Conservation (phyloP, 176 grass and related monocot species). For the Cenchrus purpureus region DNA sequence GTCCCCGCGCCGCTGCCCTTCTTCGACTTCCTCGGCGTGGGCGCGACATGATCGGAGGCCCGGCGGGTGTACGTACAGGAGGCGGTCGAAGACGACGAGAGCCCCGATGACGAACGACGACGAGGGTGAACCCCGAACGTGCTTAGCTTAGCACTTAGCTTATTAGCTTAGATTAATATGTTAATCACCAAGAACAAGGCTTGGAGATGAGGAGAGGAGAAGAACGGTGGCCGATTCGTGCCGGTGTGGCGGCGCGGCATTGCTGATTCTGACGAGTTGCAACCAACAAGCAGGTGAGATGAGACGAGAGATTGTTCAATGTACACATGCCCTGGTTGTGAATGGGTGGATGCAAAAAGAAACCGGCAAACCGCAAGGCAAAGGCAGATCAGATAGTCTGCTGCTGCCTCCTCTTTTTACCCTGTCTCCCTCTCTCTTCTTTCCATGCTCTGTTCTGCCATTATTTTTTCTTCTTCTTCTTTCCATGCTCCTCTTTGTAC, state of each 20-base stretch:
- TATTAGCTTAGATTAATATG: background rate
- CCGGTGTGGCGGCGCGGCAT: constrained; percentile 18
- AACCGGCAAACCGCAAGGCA: constrained; percentile 28
- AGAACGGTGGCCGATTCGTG: constrained; percentile 15
- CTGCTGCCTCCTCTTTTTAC: background rate
- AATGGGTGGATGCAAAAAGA: background rate
- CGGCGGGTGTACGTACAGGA: constrained; percentile 37
- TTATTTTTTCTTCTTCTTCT: background rate
- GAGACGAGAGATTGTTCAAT: background rate
- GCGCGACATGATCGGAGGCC: constrained; percentile 48
- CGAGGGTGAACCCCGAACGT: background rate
- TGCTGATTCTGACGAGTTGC: background rate
- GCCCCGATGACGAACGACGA: constrained; percentile 14
- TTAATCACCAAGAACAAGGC: background rate
- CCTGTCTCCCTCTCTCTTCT: constrained; percentile 20
- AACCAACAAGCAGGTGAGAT: background rate
- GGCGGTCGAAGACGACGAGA: constrained; percentile 2
- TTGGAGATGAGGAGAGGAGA: background rate
- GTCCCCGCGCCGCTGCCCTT: constrained; percentile 32
- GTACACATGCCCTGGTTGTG: background rate
- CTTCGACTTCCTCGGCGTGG: constrained; percentile 88
- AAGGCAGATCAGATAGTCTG: constrained; percentile 39
- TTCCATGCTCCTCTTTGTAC: background rate
- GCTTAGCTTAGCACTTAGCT: constrained; percentile 37
- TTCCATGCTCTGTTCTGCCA: constrained; percentile 31